These are phyloP conservation scores for Kwoniella sp. DNA, from an alignment of 768 basidiomycete genomes.

Conservation along the genomic window DNA sequence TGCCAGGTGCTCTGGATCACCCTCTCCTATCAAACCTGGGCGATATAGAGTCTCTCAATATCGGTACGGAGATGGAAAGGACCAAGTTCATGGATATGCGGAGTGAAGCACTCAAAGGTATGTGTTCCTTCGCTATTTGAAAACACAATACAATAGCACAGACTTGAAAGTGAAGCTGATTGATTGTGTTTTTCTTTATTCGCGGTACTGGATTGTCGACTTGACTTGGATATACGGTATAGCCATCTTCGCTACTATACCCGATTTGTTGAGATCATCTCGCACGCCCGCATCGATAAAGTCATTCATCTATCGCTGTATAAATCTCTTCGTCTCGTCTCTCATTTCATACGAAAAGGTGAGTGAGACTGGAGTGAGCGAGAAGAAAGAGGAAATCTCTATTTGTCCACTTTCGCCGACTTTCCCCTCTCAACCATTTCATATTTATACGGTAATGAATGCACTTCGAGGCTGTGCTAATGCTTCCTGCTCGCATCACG, in stretches of 20 bases:
- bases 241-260: conserved; percentile 62
- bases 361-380: conserved; percentile 16
- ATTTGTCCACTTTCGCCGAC: background rate
- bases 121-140: conserved; percentile 32
- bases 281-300: conserved; percentile 34
- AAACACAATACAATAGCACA: too few relatives aligned
- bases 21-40: conserved; percentile 47
- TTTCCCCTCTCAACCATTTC: background rate
- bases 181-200: too few relatives aligned
- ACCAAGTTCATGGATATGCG: conserved; percentile 55
- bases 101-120: conserved; percentile 57
- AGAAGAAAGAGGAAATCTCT: too few relatives aligned
- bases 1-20: conserved; percentile 63
- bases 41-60: conserved; percentile 11
- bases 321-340: conserved; percentile 60
- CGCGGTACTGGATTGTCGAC: background rate
- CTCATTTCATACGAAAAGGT: conserved; percentile 63
- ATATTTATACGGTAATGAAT: too few relatives aligned
- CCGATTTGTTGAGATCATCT: conserved; percentile 53
- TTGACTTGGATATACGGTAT: conserved; percentile 10
- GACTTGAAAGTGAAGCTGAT: too few relatives aligned
- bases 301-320: conserved; percentile 49
- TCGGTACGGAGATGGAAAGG: conserved; percentile 36
- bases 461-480: too few relatives aligned
- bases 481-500: too few relatives aligned